These are phyloP conservation scores for Backusella psychrophila DNA, from an alignment of 192 early-diverging fungal genomes.

Conservation along the genomic window DNA sequence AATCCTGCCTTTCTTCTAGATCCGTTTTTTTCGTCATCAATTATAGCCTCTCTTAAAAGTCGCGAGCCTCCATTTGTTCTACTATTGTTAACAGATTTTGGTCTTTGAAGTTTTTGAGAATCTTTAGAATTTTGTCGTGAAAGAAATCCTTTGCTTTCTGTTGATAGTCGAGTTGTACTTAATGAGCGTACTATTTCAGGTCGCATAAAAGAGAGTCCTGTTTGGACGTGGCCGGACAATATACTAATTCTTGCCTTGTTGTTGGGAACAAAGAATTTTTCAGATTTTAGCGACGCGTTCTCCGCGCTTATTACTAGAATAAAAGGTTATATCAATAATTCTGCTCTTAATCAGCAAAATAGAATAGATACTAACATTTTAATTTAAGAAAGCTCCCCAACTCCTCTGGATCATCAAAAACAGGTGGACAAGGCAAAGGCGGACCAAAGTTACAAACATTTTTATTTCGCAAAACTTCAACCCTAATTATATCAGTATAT, in stretches of 20 bases:
- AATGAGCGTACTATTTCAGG: neutral
- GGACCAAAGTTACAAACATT: slow-evolving; percentile 54
- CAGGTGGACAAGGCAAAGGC: slow-evolving; percentile 43
- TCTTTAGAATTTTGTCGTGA: neutral
- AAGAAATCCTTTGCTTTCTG: neutral
- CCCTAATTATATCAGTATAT: slow-evolving; percentile 16
- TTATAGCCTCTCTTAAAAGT: slow-evolving; percentile 3
- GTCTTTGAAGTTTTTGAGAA: neutral
- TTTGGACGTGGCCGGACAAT: slow-evolving; percentile 24
- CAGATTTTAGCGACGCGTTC: slow-evolving; percentile 51
- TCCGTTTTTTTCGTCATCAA: neutral
- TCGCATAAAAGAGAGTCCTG: neutral
- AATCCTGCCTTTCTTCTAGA: neutral
- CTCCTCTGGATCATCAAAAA: slow-evolving; percentile 38
- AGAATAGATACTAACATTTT: slow-evolving; percentile 26
- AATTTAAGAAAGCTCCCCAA: slow-evolving; percentile 37
- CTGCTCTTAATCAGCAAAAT: neutral
- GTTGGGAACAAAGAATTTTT: slow-evolving; percentile 46
- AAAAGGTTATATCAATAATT: neutral
- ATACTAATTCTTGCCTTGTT: slow-evolving; percentile 40
- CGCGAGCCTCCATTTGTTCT: neutral
- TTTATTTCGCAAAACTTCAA: slow-evolving; percentile 38
- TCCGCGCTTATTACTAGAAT: slow-evolving; percentile 51
- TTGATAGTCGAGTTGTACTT: neutral
- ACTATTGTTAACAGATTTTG: neutral